Percentiles rank a stretch among this genome's conserved stretches.
Conservation (phyloP, 768 basidiomycete genomes). For the Mycena haematopus region DNA sequence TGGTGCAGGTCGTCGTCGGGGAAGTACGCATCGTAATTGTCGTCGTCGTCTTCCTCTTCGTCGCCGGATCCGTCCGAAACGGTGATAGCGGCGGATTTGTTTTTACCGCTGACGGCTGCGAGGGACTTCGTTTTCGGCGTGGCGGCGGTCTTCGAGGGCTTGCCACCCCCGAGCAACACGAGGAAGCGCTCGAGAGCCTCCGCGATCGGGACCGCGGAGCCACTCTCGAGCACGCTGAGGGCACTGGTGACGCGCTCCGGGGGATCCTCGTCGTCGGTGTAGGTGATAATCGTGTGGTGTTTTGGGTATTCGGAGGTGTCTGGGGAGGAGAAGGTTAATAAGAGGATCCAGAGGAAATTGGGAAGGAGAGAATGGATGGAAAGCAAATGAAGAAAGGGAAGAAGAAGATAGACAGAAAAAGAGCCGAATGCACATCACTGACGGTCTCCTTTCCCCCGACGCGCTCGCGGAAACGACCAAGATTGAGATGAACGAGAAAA, state of each 20-base stretch:
- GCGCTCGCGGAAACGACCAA: no score
- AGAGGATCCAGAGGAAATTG: conserved; percentile 42
- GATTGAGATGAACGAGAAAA: no score
- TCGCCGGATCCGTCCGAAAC: conserved; percentile 34
- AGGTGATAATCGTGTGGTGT: conserved; percentile 63
- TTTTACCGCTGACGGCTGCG: conserved; percentile 23
- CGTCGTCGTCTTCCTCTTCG: conserved; percentile 45
- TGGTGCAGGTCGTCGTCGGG: conserved; percentile 36
- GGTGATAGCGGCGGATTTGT: conserved; percentile 21
- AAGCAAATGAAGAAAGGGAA: no score
- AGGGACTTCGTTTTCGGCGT: conserved; percentile 12
- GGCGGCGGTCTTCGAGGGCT: not conserved
- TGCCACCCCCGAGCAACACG: conserved; percentile 36
- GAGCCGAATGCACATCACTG: no score
- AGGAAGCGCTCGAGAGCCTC: conserved; percentile 54
- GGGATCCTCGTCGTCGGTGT: conserved; percentile 53
- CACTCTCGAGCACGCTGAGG: conserved; percentile 51
- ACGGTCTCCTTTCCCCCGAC: no score
- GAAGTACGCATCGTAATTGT: conserved; percentile 48
- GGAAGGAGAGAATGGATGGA: conserved; percentile 43
- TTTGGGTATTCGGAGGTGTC: conserved; percentile 74
- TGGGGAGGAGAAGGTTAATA: conserved; percentile 27
- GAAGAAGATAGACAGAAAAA: no score
- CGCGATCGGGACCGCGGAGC: conserved; percentile 49
- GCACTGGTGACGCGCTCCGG: conserved; percentile 47